Conservation (phyloP, 78 protist species). For the Tieghemostelium lacteum region DNA sequence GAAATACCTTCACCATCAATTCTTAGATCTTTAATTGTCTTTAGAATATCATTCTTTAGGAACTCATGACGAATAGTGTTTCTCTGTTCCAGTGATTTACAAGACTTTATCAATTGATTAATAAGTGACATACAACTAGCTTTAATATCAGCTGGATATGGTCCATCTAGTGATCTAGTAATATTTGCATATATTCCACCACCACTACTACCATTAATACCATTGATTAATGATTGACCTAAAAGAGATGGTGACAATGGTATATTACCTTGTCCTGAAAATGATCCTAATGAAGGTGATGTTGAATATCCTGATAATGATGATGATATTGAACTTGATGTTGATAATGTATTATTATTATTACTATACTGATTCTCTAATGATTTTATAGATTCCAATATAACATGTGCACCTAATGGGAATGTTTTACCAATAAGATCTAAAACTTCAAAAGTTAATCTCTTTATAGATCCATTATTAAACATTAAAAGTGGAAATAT, state of each 20-base stretch:
- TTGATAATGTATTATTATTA: too few species aligned
- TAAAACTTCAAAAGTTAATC: conserved; percentile 54
- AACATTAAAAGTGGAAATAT: conserved; percentile 24
- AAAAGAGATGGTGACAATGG: not conserved
- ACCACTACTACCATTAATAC: not conserved
- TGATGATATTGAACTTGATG: too few species aligned
- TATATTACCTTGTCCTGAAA: not conserved
- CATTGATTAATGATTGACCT: not conserved
- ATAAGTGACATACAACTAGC: conserved; percentile 71
- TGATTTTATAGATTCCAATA: conserved; percentile 19
- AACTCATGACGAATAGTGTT: conserved; percentile 20
- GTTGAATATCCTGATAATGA: too few species aligned
- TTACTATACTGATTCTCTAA: not conserved
- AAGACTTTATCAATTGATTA: conserved; percentile 50
- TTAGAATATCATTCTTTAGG: conserved; percentile 5
- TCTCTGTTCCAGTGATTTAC: not conserved
- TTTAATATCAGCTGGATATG: conserved; percentile 50
- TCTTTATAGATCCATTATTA: conserved; percentile 17
- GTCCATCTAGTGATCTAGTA: conserved; percentile 33
- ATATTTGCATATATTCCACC: not conserved
- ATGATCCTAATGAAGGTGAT: too few species aligned
- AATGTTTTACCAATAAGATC: conserved; percentile 47
- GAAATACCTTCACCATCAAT: conserved; percentile 78
- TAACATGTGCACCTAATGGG: conserved; percentile 21
- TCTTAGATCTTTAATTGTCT: conserved; percentile 14